Percentiles rank a stretch among this genome's conserved stretches.
Evolutionary conservation across 2,329 filamentous ascomycete genomes (phyloP).

Genomic region (Coccinonectria pachysandricola): DNA sequence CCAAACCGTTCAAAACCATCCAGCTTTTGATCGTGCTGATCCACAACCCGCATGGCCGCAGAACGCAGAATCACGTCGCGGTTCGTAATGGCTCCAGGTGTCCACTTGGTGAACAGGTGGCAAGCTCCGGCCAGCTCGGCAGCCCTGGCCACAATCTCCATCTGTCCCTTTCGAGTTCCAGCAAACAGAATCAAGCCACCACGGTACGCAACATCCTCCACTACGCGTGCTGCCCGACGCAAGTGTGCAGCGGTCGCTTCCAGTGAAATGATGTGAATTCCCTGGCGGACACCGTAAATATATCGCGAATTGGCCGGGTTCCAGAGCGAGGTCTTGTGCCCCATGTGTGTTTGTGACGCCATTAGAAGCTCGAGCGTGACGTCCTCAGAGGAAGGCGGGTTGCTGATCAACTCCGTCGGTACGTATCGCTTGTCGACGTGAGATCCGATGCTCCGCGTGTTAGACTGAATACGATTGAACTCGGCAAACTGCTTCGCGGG

Average conservation of each 20-base stretch:
- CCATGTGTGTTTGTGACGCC: conserved; percentile 78
- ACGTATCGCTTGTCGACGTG: conserved; percentile 46
- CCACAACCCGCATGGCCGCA: conserved; percentile 62
- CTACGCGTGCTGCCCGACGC: conserved; percentile 84
- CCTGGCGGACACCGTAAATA: conserved; percentile 82
- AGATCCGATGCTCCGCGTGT: conserved; percentile 40
- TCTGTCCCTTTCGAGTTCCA: conserved; percentile 75
- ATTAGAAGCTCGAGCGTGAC: conserved; percentile 85
- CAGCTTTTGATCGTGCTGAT: conserved; percentile 56
- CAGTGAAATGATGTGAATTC: conserved; percentile 85
- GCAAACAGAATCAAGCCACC: conserved; percentile 87
- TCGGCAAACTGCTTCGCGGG: conserved; percentile 30
- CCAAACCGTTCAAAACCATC: conserved; percentile 56
- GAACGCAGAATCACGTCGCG: conserved; percentile 74
- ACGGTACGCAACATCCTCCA: conserved; percentile 72
- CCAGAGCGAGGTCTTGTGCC: conserved; percentile 85
- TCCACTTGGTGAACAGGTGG: conserved; percentile 90
- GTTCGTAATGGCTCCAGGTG: conserved; percentile 85
- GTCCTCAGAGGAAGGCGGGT: conserved; percentile 68
- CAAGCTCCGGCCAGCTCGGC: conserved; percentile 69
- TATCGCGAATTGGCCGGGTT: conserved; percentile 90
- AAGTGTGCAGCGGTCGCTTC: conserved; percentile 83
- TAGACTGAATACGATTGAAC: conserved; percentile 28
- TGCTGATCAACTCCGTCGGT: conserved; percentile 53
- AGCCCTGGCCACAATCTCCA: conserved; percentile 68